Percentiles rank a stretch among this genome's conserved stretches.
Evolutionary conservation across 2,329 filamentous ascomycete species (phyloP).

Genomic region (Colletotrichum scovillei): DNA sequence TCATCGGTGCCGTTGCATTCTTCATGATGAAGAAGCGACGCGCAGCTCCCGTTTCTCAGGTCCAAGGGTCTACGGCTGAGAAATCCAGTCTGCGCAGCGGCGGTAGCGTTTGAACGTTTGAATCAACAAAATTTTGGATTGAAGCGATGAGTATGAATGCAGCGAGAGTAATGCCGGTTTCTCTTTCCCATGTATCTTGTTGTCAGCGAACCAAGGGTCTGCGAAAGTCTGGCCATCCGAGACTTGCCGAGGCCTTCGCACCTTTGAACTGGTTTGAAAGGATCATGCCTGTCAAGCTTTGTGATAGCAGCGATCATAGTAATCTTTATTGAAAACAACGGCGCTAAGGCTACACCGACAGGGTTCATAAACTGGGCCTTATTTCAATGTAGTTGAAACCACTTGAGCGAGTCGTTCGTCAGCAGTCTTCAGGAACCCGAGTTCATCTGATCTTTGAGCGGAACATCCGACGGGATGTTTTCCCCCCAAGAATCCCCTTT

Average conservation of each 20-base stretch:
- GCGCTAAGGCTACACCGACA: background rate
- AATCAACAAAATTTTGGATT: no score
- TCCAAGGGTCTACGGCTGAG: background rate
- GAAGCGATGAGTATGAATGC: no score
- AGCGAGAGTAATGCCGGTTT: background rate
- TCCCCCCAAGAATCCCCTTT: background rate
- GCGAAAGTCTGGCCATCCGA: background rate
- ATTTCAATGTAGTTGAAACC: background rate
- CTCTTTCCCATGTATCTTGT: background rate
- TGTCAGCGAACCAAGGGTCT: background rate
- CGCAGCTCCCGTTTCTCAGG: background rate
- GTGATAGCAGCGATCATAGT: background rate
- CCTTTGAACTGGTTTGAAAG: background rate
- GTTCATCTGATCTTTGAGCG: background rate
- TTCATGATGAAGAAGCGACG: slow-evolving; percentile 16
- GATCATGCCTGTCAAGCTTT: background rate
- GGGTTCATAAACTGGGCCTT: background rate
- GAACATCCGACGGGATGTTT: background rate
- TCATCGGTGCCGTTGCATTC: slow-evolving; percentile 28
- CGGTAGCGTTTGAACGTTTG: background rate
- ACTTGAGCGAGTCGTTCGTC: background rate
- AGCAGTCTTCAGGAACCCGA: background rate
- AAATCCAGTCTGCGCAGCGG: slow-evolving; percentile 19
- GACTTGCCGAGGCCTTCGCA: background rate
- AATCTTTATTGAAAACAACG: background rate